These are phyloP conservation scores for Ilex asprella DNA, from an alignment of 257 asterid species.

Conservation along the genomic window DNA sequence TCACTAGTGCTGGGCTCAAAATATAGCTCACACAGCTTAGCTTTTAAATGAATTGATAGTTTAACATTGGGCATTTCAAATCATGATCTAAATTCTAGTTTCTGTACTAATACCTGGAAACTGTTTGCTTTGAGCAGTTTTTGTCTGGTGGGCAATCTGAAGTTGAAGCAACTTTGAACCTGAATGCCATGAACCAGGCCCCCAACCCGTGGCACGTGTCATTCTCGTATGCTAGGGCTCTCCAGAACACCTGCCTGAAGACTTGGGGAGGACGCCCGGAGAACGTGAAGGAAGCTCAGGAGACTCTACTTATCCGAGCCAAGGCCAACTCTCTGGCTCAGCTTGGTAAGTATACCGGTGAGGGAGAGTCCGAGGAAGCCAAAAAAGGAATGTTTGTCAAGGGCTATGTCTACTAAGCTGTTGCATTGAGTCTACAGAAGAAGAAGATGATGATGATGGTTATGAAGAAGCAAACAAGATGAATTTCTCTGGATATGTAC, in stretches of 20 bases:
- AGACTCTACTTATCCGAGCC: conserved; percentile 9
- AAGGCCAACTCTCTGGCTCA: conserved; percentile 25
- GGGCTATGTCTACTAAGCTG: conserved; percentile 14
- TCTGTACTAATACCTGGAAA: too few relatives aligned
- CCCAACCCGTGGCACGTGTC: conserved; percentile 23
- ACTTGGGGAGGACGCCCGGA: conserved; percentile 20
- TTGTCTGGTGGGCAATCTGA: conserved; percentile 27
- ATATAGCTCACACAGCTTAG: too few relatives aligned
- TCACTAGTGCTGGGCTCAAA: too few relatives aligned
- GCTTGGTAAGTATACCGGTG: conserved; percentile 6
- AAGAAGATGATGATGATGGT: background rate
- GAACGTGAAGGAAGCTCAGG: conserved; percentile 19
- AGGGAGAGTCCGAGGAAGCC: conserved; percentile 22
- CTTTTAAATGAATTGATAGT: too few relatives aligned
- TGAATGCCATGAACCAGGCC: conserved; percentile 25
- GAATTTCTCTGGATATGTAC: too few relatives aligned
- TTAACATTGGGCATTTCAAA: too few relatives aligned
- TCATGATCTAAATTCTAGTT: too few relatives aligned
- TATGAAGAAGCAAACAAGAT: background rate
- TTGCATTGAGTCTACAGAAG: background rate
- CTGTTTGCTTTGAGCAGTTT: conserved; percentile 7
- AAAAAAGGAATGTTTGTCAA: conserved; percentile 23
- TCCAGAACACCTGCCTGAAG: conserved; percentile 21
- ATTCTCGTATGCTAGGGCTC: conserved; percentile 20
- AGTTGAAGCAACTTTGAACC: conserved; percentile 21